phyloP scores from a whole-genome alignment of 1,139 yeast genomes.

The Debaryomyces udenii region DNA sequence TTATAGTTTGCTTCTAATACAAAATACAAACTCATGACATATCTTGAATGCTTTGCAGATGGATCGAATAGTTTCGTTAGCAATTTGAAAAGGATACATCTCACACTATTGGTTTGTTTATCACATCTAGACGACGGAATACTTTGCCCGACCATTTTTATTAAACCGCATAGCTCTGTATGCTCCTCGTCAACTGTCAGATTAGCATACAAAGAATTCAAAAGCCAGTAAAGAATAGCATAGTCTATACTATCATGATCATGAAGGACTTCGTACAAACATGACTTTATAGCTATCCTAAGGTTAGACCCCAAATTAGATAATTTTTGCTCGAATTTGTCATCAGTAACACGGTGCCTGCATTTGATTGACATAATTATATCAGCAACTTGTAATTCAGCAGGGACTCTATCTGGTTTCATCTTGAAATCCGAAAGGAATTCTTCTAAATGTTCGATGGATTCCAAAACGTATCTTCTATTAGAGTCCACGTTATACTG shows the following conservation, averaged over 20 bases:
- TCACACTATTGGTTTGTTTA: slow-evolving; percentile 9
- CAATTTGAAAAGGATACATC: slow-evolving; percentile 31
- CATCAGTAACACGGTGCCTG: not conserved
- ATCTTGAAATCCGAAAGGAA: slow-evolving; percentile 5
- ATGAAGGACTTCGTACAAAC: not conserved
- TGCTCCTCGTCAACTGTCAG: not conserved
- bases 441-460: slow-evolving; percentile 17
- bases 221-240: slow-evolving; percentile 11
- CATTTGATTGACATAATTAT: slow-evolving; percentile 16
- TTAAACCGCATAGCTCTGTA: slow-evolving; percentile 6
- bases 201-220: slow-evolving; percentile 9
- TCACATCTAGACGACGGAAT: slow-evolving; percentile 2
- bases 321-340: not conserved
- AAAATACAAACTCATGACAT: slow-evolving; percentile 24
- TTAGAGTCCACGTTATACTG: slow-evolving; percentile 26
- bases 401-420: slow-evolving; percentile 10
- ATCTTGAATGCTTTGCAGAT: slow-evolving; percentile 16
- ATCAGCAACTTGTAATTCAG: slow-evolving; percentile 22
- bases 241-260: not conserved
- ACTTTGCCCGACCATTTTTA: slow-evolving; percentile 12
- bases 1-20: slow-evolving; percentile 17
- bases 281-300: not conserved
- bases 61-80: slow-evolving; percentile 22
- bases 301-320: not conserved
- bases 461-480: slow-evolving; percentile 17